Conservation (phyloP, 306 rosid genomes). For the Leucaena leucocephala region DNA sequence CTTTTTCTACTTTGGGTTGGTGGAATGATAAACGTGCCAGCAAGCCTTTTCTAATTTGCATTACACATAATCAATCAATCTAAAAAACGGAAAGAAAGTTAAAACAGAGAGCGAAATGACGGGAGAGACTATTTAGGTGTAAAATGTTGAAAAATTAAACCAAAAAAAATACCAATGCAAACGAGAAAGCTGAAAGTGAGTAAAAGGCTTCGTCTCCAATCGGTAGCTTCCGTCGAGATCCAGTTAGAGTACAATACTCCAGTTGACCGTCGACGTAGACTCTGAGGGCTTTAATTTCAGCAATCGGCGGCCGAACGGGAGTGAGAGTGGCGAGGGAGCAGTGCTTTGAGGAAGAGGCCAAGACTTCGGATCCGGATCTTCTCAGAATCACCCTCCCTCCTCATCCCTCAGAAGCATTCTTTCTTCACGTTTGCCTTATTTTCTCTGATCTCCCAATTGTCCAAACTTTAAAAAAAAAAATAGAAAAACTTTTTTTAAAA, state of each 20-base stretch:
- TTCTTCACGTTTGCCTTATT: no score
- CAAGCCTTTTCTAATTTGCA: conserved; percentile 23
- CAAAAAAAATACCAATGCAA: background rate
- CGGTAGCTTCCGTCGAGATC: background rate
- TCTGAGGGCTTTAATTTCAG: background rate
- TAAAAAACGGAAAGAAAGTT: background rate
- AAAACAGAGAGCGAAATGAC: background rate
- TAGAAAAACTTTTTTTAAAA: no score
- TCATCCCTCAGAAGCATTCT: no score
- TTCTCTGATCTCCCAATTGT: no score
- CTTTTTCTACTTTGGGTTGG: conserved; percentile 27
- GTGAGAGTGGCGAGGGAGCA: background rate
- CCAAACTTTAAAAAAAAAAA: no score
- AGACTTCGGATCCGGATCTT: no score
- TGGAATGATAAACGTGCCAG: conserved; percentile 5
- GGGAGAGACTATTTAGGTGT: background rate
- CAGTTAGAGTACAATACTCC: conserved; percentile 1
- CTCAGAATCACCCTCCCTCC: no score
- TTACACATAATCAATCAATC: conserved; percentile 7
- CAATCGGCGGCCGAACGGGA: background rate
- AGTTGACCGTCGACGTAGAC: conserved; percentile 8
- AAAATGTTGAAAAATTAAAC: background rate
- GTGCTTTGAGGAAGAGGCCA: background rate
- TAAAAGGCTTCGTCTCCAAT: background rate
- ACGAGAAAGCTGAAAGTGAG: background rate